Conservation (phyloP, 495 filamentous ascomycete genomes). For the Trichoderma orchidacearum region DNA sequence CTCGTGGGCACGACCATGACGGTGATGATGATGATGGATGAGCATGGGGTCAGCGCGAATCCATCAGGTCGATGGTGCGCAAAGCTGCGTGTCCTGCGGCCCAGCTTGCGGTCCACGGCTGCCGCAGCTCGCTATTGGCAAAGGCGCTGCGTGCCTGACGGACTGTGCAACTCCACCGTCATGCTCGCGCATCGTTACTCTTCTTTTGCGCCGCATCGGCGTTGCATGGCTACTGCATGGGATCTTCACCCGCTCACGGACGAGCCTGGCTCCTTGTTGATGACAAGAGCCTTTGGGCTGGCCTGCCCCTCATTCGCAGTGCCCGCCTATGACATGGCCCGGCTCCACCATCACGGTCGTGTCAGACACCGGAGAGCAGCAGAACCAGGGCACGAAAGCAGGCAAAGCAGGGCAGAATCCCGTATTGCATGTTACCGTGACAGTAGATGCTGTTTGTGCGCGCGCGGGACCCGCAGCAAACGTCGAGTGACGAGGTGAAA, state of each 20-base stretch:
- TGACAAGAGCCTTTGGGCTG: no score
- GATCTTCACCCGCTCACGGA: no score
- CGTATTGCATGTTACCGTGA: no score
- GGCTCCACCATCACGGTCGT: no score
- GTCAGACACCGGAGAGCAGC: no score
- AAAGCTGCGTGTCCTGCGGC: background rate
- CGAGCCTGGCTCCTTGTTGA: no score
- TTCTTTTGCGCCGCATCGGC: background rate
- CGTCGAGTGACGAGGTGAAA: background rate
- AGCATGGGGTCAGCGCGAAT: background rate
- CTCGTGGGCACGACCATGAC: background rate
- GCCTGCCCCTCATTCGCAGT: no score
- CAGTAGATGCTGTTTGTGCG: background rate
- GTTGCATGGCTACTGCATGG: no score
- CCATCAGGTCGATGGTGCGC: no score
- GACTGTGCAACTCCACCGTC: background rate
- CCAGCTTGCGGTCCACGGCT: background rate
- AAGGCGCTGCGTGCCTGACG: background rate
- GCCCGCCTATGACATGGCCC: background rate
- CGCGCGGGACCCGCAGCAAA: background rate
- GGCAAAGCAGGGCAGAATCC: no score
- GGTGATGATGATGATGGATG: background rate
- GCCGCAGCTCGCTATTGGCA: background rate
- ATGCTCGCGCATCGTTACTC: background rate
- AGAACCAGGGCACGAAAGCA: no score